Evolutionary conservation across 192 early-diverging fungal genomes (phyloP).

Genomic region (Haplosporangium gracile): DNA sequence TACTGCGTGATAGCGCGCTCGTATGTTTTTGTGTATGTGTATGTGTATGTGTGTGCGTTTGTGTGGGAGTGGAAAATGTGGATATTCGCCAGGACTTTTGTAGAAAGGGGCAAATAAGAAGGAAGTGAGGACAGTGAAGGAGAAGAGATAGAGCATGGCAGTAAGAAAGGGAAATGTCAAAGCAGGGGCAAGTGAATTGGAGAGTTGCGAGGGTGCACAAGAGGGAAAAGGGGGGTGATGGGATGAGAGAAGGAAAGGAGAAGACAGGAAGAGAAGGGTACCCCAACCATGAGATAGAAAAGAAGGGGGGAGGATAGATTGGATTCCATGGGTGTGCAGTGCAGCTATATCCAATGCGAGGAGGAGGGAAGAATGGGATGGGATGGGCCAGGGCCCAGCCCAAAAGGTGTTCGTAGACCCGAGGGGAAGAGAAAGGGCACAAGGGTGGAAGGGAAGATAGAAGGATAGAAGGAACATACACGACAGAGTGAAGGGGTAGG

Average conservation of each 20-base stretch:
- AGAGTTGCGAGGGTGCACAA: not conserved
- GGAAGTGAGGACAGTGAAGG: not conserved
- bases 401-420: not conserved
- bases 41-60: not conserved
- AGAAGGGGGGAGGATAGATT: not conserved
- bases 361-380: too few species aligned
- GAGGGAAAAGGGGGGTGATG: not conserved
- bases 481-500: not conserved
- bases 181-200: not conserved
- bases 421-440: not conserved
- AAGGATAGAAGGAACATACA: not conserved
- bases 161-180: not conserved
- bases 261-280: not conserved
- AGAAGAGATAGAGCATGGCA: not conserved
- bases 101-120: not conserved
- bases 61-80: slow-evolving; percentile 1
- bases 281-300: slow-evolving; percentile 2
- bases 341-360: too few species aligned
- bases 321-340: not conserved
- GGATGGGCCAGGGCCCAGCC: not conserved
- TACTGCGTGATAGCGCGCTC: not conserved
- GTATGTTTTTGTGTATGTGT: not conserved
- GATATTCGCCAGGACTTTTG: not conserved
- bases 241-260: not conserved
- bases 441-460: not conserved